A percentile compares a stretch with the other conserved stretches of the same genome.
These are phyloP conservation scores for Polysphondylium violaceum DNA, from an alignment of 78 protist species.

Conservation along the genomic window DNA sequence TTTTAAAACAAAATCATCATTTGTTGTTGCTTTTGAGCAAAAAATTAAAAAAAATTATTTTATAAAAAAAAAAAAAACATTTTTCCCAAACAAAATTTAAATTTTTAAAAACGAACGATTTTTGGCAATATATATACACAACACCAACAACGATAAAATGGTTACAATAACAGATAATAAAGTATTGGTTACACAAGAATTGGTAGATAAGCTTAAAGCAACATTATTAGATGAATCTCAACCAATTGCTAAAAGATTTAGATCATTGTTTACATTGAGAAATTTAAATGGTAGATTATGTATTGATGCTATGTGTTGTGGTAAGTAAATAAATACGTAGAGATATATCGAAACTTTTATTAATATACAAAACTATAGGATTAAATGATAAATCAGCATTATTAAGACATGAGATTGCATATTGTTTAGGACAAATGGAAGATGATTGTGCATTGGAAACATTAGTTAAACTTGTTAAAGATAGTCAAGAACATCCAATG, in stretches of 20 bases:
- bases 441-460: constrained; percentile 24
- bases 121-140: too few species aligned
- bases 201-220: constrained; percentile 14
- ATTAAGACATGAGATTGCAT: constrained; percentile 91
- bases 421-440: constrained; percentile 89
- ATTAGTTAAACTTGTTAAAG: constrained; percentile 33
- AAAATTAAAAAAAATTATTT: too few species aligned
- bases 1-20: too few species aligned
- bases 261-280: constrained; percentile 73
- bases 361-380: neutral
- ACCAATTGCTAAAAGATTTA: constrained; percentile 80
- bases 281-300: constrained; percentile 38
- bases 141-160: too few species aligned
- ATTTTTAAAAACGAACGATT: too few species aligned
- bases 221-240: constrained; percentile 35
- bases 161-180: too few species aligned
- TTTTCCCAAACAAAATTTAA: too few species aligned
- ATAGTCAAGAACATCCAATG: constrained; percentile 80
- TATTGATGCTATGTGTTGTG: constrained; percentile 53
- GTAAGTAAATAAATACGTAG: neutral
- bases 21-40: too few species aligned
- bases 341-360: neutral
- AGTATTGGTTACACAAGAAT: constrained; percentile 14
- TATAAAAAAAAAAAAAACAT: too few species aligned
- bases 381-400: constrained; percentile 71